Percentiles rank a stretch among this genome's conserved stretches.
These are phyloP conservation scores for Aspergillus versicolor DNA, from an alignment of 2,329 filamentous ascomycete species.

Conservation along the genomic window DNA sequence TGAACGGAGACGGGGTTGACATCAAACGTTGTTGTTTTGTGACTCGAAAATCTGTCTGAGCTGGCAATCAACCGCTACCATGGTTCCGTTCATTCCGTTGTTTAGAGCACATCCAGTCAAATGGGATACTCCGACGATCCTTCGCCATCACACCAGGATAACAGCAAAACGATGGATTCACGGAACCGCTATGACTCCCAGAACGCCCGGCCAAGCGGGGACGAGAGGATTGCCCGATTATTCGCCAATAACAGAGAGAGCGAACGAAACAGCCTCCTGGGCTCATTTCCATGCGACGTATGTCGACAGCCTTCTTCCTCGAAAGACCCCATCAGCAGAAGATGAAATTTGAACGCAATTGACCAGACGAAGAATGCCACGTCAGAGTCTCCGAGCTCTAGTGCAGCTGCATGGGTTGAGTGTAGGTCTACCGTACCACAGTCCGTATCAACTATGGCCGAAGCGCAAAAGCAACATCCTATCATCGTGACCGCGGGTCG, in stretches of 20 bases:
- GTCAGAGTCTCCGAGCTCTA: constrained; percentile 41
- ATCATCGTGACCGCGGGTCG: constrained; percentile 30
- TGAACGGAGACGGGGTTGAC: constrained; percentile 18
- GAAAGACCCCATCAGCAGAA: constrained; percentile 24
- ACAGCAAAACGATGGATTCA: constrained; percentile 11
- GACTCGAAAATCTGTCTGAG: constrained; percentile 25
- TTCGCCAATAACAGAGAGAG: constrained; percentile 15
- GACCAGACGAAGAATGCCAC: constrained; percentile 40
- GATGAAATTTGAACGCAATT: constrained; percentile 23
- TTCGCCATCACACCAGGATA: constrained; percentile 18
- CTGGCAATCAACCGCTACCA: constrained; percentile 31
- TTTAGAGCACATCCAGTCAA: constrained; percentile 18
- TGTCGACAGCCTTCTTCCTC: constrained; percentile 23
- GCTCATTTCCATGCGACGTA: constrained; percentile 15
- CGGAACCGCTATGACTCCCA: constrained; percentile 10
- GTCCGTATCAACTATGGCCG: constrained; percentile 33
- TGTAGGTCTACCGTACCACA: constrained; percentile 35
- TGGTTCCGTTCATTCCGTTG: constrained; percentile 23
- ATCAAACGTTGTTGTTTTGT: constrained; percentile 14
- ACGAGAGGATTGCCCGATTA: constrained; percentile 10
- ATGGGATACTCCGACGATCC: constrained; percentile 24
- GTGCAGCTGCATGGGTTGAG: constrained; percentile 39
- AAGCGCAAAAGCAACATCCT: constrained; percentile 30
- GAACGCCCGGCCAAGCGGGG: constrained; percentile 20
- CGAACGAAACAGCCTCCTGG: constrained; percentile 11